Conservation (phyloP, 2,329 filamentous ascomycete genomes). For the Lasiodiplodia hormozganensis region DNA sequence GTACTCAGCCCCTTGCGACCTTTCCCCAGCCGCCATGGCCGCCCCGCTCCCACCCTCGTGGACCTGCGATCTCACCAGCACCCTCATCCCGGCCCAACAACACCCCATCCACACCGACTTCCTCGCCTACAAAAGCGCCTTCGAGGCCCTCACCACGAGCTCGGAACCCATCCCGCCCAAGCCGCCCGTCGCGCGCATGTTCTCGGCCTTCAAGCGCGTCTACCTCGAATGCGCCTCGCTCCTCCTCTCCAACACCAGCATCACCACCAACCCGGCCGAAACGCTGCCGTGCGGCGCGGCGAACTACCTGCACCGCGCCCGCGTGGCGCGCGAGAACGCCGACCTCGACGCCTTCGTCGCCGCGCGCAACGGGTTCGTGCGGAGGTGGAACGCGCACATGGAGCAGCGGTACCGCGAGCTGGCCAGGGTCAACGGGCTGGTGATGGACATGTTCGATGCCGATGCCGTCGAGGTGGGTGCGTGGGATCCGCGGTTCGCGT, state of each 20-base stretch:
- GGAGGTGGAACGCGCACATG: conserved; percentile 40
- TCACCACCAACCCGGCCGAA: not conserved
- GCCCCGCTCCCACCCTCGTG: not conserved
- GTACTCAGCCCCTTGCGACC: not conserved
- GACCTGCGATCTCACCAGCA: not conserved
- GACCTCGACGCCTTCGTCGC: conserved; percentile 39
- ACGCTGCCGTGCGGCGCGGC: conserved; percentile 32
- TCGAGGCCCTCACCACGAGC: conserved; percentile 35
- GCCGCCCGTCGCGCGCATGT: conserved; percentile 41
- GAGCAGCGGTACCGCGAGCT: conserved; percentile 29
- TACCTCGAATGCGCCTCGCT: conserved; percentile 36
- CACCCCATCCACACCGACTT: conserved; percentile 33
- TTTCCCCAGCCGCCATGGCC: not conserved
- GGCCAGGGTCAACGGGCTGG: conserved; percentile 7
- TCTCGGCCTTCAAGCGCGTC: conserved; percentile 43
- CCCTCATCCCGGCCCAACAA: conserved; percentile 30
- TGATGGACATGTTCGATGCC: not conserved
- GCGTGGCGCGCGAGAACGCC: conserved; percentile 44
- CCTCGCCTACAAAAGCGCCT: conserved; percentile 36
- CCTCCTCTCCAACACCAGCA: conserved; percentile 23
- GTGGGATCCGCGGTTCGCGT: conserved; percentile 4
- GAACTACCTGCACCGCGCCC: conserved; percentile 42
- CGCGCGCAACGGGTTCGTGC: conserved; percentile 39
- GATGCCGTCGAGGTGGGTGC: not conserved
- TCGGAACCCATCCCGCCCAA: conserved; percentile 32